These are phyloP conservation scores for Neocallimastix lanati DNA, from an alignment of 192 early-diverging fungal genomes.

Conservation along the genomic window DNA sequence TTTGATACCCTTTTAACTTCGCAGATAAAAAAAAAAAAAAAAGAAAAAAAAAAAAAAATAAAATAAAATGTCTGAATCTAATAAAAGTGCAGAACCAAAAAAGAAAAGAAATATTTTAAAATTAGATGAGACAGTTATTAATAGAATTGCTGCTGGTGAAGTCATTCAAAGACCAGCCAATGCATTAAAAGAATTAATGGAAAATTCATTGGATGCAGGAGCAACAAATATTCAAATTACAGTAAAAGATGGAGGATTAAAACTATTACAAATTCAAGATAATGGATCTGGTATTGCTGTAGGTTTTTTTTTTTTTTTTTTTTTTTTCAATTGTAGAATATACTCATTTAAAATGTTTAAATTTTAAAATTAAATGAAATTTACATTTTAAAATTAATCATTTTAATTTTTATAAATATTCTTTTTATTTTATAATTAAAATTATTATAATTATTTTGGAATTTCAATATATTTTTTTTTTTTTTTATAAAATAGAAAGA, in stretches of 20 bases:
- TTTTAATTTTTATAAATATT: too few species aligned
- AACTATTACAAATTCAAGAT: conserved; percentile 85
- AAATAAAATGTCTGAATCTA: too few species aligned
- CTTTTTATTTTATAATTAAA: too few species aligned
- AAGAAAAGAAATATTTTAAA: conserved; percentile 31
- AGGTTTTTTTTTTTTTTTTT: conserved; percentile 6
- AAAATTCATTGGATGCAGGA: conserved; percentile 89
- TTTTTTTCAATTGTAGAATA: too few species aligned
- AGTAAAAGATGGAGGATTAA: conserved; percentile 81
- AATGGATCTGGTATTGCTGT: conserved; percentile 80
- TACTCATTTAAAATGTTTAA: too few species aligned
- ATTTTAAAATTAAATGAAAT: too few species aligned
- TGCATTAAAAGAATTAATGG: conserved; percentile 89
- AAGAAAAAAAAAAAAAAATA: too few species aligned
- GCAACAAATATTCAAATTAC: conserved; percentile 65
- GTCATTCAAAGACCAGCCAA: conserved; percentile 89
- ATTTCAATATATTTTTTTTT: too few species aligned
- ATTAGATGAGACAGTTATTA: conserved; percentile 73
- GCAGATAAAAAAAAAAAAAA: too few species aligned
- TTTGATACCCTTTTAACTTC: too few species aligned
- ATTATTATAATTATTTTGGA: too few species aligned
- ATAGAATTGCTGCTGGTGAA: conserved; percentile 95
- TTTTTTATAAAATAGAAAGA: conserved; percentile 38
- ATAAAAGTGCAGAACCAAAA: neutral
- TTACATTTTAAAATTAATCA: too few species aligned